Conservation (phyloP, 805 yeast genomes). For the Tetrapisispora namnaoensis region DNA sequence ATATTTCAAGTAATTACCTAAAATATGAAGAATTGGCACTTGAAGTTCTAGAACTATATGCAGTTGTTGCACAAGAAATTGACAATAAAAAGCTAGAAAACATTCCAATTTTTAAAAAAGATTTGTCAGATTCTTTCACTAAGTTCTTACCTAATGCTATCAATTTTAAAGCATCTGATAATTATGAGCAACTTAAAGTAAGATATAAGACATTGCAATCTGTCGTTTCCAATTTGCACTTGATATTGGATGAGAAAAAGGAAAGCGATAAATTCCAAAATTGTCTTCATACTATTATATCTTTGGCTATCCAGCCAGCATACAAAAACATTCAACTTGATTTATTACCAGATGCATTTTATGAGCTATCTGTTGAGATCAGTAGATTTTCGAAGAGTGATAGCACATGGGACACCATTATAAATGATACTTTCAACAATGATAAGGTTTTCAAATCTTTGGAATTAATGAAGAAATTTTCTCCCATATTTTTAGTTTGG, state of each 20-base stretch:
- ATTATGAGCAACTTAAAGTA: not conserved
- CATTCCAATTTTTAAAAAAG: conserved; percentile 48
- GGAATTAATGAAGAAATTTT: conserved; percentile 36
- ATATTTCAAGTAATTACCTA: conserved; percentile 39
- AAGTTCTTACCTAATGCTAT: conserved; percentile 29
- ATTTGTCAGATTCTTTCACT: conserved; percentile 37
- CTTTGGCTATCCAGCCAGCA: conserved; percentile 43
- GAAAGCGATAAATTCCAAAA: conserved; percentile 43
- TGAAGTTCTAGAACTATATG: conserved; percentile 42
- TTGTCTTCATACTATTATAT: conserved; percentile 35
- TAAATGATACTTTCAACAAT: conserved; percentile 60
- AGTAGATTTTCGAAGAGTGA: conserved; percentile 18
- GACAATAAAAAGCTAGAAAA: conserved; percentile 51
- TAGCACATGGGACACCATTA: conserved; percentile 49
- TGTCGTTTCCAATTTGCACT: conserved; percentile 13
- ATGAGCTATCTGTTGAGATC: conserved; percentile 38
- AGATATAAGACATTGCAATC: not conserved
- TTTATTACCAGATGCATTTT: conserved; percentile 29
- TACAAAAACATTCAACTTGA: conserved; percentile 32
- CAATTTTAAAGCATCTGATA: conserved; percentile 7
- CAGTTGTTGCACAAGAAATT: conserved; percentile 45
- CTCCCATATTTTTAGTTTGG: conserved; percentile 51
- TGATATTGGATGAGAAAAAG: conserved; percentile 19
- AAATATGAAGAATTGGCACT: conserved; percentile 43
- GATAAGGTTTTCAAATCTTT: conserved; percentile 16